Evolutionary conservation across 1,284 basidiomycete genomes (phyloP).

Genomic region (Moesziomyces parantarcticus): DNA sequence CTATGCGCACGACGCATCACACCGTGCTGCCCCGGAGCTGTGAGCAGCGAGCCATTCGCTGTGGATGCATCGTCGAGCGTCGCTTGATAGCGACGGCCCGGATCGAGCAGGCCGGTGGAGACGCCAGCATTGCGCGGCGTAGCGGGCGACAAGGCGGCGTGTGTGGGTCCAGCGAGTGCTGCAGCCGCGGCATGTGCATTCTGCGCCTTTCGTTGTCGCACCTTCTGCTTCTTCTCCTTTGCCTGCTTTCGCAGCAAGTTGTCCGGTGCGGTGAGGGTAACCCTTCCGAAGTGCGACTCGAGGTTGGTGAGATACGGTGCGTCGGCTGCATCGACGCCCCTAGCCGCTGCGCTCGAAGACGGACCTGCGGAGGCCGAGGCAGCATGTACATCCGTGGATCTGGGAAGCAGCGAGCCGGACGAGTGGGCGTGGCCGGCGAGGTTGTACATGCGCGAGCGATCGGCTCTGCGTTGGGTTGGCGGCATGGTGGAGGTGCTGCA

Average conservation of each 20-base stretch:
- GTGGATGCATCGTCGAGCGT: constrained; percentile 25
- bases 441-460: constrained; percentile 46
- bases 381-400: constrained; percentile 37
- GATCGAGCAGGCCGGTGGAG: constrained; percentile 25
- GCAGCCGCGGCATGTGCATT: constrained; percentile 44
- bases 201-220: constrained; percentile 47
- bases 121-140: constrained; percentile 9
- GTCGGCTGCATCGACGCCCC: constrained; percentile 35
- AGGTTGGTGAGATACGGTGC: constrained; percentile 60
- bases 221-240: constrained; percentile 55
- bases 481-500: constrained; percentile 20
- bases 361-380: constrained; percentile 17
- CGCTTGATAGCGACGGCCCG: constrained; percentile 32
- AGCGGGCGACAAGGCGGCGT: constrained; percentile 1
- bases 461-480: constrained; percentile 21
- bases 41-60: constrained; percentile 14
- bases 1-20: constrained; percentile 40
- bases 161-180: constrained; percentile 30
- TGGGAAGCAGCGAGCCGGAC: constrained; percentile 40
- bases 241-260: constrained; percentile 61
- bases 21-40: constrained; percentile 14
- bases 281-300: constrained; percentile 57
- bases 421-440: constrained; percentile 46
- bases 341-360: neutral
- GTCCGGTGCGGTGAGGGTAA: constrained; percentile 65